Percentiles rank a stretch among this genome's conserved stretches.
Conservation (phyloP, 331 rosid genomes). For the Stylosanthes scabra region DNA sequence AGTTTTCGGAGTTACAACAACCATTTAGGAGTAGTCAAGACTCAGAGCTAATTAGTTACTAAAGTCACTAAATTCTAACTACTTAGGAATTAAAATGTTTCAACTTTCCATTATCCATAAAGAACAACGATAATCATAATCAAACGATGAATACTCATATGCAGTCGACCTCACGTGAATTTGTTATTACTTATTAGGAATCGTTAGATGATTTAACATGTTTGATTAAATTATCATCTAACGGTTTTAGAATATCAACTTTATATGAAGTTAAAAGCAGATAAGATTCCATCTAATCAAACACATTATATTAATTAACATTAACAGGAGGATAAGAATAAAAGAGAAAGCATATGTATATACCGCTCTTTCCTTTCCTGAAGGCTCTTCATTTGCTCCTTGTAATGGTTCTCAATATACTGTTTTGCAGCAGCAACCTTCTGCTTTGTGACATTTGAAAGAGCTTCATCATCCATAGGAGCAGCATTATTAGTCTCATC, state of each 20-base stretch:
- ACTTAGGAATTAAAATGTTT: not conserved
- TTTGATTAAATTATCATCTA: too few species aligned
- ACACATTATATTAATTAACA: not conserved
- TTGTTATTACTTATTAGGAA: too few species aligned
- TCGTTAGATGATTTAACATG: too few species aligned
- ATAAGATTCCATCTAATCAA: too few species aligned
- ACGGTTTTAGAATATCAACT: too few species aligned
- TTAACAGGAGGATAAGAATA: not conserved
- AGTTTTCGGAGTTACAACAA: too few species aligned
- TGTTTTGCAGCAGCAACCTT: constrained; percentile 83
- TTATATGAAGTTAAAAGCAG: too few species aligned
- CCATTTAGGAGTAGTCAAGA: too few species aligned
- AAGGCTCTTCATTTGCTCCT: constrained; percentile 88
- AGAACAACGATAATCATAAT: not conserved
- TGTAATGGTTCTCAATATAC: constrained; percentile 85
- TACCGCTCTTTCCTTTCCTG: constrained; percentile 88
- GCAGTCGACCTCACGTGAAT: too few species aligned
- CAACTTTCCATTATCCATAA: not conserved
- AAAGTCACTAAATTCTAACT: not conserved
- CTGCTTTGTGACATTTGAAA: constrained; percentile 71
- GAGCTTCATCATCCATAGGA: constrained; percentile 55
- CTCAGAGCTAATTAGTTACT: too few species aligned
- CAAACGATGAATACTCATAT: not conserved
- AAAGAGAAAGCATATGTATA: not conserved
- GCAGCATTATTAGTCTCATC: constrained; percentile 41